Base-by-base conservation (phyloP, 768 basidiomycete species). In the Chlorophyllum brunneum region DNA sequence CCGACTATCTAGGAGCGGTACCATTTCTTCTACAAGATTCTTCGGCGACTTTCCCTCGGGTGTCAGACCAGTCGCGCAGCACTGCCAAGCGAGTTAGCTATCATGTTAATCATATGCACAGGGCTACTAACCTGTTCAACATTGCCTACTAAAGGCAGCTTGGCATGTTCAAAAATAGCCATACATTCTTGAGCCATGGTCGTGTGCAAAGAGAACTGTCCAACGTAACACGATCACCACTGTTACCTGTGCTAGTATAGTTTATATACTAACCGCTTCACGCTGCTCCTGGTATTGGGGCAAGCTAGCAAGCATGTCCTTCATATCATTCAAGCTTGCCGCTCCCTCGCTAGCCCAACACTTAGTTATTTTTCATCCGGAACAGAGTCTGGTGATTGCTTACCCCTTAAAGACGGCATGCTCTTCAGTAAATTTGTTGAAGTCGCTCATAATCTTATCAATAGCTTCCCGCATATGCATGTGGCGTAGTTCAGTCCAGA, bases 401-500 rank as follows among this genome's bases (percentile, higher is more conserved):
- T 61, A 92, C 88, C 92, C 91, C 61, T 89, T 87, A 69, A 97
- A 97, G 0, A 92, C 95, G 1, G 92, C 92, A 65, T 98, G 90
- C 59, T 98, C 97, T 61, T 85, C 81, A 67, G 95, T 75, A 65
- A 98, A 98, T 62, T 87, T 84, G 65, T 92, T 94, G 69, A 99
- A 98, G 70, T 98, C 92, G 11, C 79, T 80, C 88, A 97, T 95
- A 42, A 99, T 77, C 67, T 92, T 97, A 73, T 98, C 92, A 60
- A 98, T 95, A 1, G 95, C 91, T 70, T 99, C 97, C 43, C 91
- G 85, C 94, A 99, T 99, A 67, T 99, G 97, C 83, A 97, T 85
- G 65, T 98, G 97, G 54, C 95, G 85, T 51, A 98, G 82, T 38
- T 86, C 83, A 29, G 87, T 87, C 94, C 95, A 99, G 1, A 97